These are phyloP conservation scores for Auriculariales sp. DNA, from an alignment of 768 basidiomycete genomes.

Conservation along the genomic window DNA sequence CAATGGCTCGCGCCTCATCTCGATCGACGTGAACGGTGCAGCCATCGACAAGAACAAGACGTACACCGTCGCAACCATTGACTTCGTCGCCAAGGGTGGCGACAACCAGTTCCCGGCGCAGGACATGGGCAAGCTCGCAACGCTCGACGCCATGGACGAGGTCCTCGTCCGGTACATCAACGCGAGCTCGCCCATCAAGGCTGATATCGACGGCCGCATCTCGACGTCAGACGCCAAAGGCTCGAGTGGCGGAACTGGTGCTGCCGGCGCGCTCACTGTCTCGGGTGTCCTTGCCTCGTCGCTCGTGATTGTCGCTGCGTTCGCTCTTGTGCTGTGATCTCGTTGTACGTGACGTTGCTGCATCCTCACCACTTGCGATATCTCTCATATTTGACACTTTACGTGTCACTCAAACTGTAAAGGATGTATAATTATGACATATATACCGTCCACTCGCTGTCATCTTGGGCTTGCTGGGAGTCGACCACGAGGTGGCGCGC, in stretches of 20 bases:
- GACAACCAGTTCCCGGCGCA: constrained; percentile 9
- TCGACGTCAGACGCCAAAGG: constrained; percentile 1
- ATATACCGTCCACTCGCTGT: no score
- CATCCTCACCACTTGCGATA: no score
- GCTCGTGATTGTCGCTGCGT: not conserved
- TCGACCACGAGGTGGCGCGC: no score
- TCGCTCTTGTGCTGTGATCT: no score
- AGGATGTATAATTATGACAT: no score
- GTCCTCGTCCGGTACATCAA: constrained; percentile 10
- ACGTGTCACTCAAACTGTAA: no score
- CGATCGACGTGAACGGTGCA: constrained; percentile 8
- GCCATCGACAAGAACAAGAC: constrained; percentile 8
- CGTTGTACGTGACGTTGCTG: no score
- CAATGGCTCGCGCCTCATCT: constrained; percentile 11
- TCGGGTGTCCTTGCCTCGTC: not conserved
- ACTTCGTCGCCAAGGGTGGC: constrained; percentile 14
- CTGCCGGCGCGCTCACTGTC: not conserved
- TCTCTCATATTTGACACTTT: no score
- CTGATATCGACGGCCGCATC: constrained; percentile 9
- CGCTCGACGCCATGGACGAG: constrained; percentile 10
- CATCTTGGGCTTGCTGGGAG: no score
- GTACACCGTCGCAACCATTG: constrained; percentile 13
- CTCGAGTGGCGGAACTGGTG: not conserved
- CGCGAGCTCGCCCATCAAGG: constrained; percentile 9
- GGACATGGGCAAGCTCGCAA: not conserved